Percentiles rank a stretch among this genome's conserved stretches.
Conservation (phyloP, 2,329 filamentous ascomycete genomes). For the Paraphoma sp. region DNA sequence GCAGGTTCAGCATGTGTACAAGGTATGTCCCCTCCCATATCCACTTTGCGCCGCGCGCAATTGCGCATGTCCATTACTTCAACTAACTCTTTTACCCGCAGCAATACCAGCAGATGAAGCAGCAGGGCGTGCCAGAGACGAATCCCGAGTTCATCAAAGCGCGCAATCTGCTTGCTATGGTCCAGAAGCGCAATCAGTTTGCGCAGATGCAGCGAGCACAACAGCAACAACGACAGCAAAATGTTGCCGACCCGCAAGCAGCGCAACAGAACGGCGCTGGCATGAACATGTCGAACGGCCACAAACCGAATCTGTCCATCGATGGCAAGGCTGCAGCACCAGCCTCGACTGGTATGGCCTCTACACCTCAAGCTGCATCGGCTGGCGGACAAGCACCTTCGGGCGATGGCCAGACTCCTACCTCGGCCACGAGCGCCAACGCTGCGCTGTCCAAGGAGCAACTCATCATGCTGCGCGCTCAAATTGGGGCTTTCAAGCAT, state of each 20-base stretch:
- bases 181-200: conserved; percentile 69
- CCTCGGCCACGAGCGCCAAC: conserved; percentile 32
- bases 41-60: conserved; percentile 4
- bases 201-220: conserved; percentile 53
- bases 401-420: conserved; percentile 50
- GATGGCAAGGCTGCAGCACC: conserved; percentile 32
- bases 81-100: conserved; percentile 55
- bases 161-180: conserved; percentile 73
- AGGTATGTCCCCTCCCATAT: conserved; percentile 57
- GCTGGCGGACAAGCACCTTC: conserved; percentile 32
- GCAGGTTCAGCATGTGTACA: conserved; percentile 76
- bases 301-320: conserved; percentile 37
- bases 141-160: conserved; percentile 90
- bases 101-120: conserved; percentile 91
- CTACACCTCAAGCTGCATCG: conserved; percentile 31
- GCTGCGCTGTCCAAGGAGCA: conserved; percentile 66
- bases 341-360: conserved; percentile 29
- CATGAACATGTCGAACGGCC: conserved; percentile 54
- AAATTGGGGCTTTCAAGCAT: conserved; percentile 91
- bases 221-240: conserved; percentile 64
- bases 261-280: conserved; percentile 58
- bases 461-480: conserved; percentile 76
- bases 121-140: conserved; percentile 76
- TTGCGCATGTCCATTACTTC: conserved; percentile 7
- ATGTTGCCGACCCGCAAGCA: conserved; percentile 54